Base-by-base conservation (phyloP, 768 basidiomycete genomes). In the Collybia sordida region DNA sequence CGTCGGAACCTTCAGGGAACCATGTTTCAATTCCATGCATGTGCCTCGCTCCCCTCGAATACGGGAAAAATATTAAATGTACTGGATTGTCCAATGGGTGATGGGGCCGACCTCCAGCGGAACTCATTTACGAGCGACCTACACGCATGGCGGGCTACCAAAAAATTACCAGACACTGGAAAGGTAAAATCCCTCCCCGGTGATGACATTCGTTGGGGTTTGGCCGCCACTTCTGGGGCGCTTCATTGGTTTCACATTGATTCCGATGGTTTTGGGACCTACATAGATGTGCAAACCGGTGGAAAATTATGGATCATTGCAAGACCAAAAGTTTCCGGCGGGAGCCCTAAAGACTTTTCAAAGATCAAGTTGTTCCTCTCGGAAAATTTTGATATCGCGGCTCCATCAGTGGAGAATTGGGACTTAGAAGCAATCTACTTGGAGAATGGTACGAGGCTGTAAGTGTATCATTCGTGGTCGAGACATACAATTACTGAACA, bases 301-400 rank as follows among this genome's bases (percentile, higher is more conserved):
- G 21, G 18, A 3, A 54, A 50, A n/a, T 14, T 42, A 3, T 47
- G 45, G 53, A 28, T 47, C 12, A 45, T 53, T 11, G 38, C 19
- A n/a, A 39, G 17, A n/a, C n/a, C n/a, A n/a, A n/a, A n/a, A n/a
- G n/a, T n/a, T n/a, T n/a, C n/a, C n/a, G n/a, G n/a, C n/a, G n/a
- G n/a, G n/a, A n/a, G n/a, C 4, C 52, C 52, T 3, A 42, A 41
- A 24, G 24, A 35, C 22, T 42, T 42, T 12, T 7, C 41, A 4
- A 6, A 12, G 14, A 24, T 42, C 17, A 27, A n/a, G 6, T 6
- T n/a, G n/a, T n/a, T n/a, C n/a, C n/a, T n/a, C n/a, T n/a, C n/a
- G n/a, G n/a, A n/a, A n/a, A n/a, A n/a, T n/a, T n/a, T n/a, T n/a
- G n/a, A n/a, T n/a, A n/a, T n/a, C n/a, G n/a, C n/a, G n/a, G n/a